phyloP scores from a whole-genome alignment of 805 yeast genomes.

The Candida dajiaensis region DNA sequence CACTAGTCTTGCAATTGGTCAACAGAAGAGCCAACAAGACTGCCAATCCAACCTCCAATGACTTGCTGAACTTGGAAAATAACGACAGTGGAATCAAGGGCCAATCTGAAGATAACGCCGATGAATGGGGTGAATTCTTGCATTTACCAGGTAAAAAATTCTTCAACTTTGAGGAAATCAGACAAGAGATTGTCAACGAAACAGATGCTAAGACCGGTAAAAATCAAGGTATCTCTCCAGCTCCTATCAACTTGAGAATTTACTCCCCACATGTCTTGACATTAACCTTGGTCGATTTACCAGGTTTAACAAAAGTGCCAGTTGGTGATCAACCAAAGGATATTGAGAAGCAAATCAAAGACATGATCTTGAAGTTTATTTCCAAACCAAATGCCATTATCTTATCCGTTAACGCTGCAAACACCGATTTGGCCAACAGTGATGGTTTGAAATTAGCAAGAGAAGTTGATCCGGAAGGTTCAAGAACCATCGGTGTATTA shows the following conservation, averaged over 20 bases:
- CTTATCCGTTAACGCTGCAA: conserved; percentile 91
- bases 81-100: conserved; percentile 37
- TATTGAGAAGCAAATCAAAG: conserved; percentile 90
- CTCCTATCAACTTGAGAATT: conserved; percentile 88
- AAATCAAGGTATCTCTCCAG: conserved; percentile 84
- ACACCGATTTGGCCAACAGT: conserved; percentile 94
- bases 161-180: conserved; percentile 81
- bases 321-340: conserved; percentile 99
- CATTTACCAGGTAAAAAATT: conserved; percentile 87
- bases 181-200: conserved; percentile 86
- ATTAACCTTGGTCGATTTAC: conserved; percentile 90
- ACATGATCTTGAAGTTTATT: conserved; percentile 87
- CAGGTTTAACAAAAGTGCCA: conserved; percentile 97
- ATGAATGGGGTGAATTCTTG: conserved; percentile 97
- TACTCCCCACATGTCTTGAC: conserved; percentile 93
- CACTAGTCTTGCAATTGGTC: conserved; percentile 74
- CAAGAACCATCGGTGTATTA: conserved; percentile 92
- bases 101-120: conserved; percentile 61
- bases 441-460: conserved; percentile 95
- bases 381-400: conserved; percentile 94
- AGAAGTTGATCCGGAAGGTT: conserved; percentile 96
- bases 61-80: conserved; percentile 30
- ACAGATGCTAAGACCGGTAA: conserved; percentile 80
- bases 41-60: conserved; percentile 19
- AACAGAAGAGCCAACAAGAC: conserved; percentile 48